Base-by-base conservation (phyloP, 192 early-diverging fungal species). In the Linnemannia exigua region DNA sequence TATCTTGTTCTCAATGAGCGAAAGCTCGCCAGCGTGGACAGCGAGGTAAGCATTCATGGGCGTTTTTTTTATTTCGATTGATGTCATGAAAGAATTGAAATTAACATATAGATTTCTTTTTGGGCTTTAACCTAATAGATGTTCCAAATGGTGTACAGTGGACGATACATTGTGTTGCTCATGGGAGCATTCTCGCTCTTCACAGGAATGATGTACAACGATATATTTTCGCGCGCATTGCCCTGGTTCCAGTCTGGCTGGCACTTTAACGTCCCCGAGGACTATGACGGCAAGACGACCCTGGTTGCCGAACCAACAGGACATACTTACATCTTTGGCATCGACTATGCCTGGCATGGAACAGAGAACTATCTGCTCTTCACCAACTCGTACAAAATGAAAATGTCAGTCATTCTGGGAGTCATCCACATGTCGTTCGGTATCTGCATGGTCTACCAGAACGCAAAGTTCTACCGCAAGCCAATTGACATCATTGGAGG, bases 371-470 rank as follows among this genome's bases (percentile, higher is more conserved):
- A 89, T 82, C 93, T 99, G 74, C 79, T 99, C 48, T 99, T 99
- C 81, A 92, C 94, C 50, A 99, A 99, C 90, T 98, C 98, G 70
- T 99, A 99, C 92, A 99, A 99, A 92, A 99, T 99, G 99, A 99
- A 99, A 88, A 95, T 96, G 94, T 95, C 97, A 8, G 94, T 99
- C 80, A 92, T 99, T 51, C 77, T 99, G 33, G 99, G 99, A 67
- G 97, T 99, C 37, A 92, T 98, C 76, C 99, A 99, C 87, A 99
- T 99, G 99, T 90, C 94, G 31, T 97, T 98, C 87, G 99, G 96
- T 38, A 96, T 98, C 75, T 92, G 92, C 70, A 89, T 99, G 81
- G 92, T 96, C 46, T 91, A 98, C 16, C 95, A 91, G 67, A 99
- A 99, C 82, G 95, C 97, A 82, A 76, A 95, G 72, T 94, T 98